Evolutionary conservation across 306 rosid species (phyloP), one percentile per base, ranked within the genome.

Genomic region (Senna tora): DNA sequence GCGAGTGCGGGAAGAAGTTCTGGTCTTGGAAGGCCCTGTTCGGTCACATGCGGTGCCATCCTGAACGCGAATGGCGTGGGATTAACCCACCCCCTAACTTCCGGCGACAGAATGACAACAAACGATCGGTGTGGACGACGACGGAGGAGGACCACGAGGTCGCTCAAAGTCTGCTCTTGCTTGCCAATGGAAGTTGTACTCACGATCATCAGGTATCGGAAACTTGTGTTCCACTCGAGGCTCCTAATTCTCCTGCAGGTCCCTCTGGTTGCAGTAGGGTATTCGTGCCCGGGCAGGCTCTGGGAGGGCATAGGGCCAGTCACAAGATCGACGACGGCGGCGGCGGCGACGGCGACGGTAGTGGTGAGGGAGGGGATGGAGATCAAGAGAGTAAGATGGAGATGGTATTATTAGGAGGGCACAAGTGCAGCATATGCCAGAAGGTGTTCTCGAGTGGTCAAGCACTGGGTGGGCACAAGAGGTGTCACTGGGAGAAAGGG

Each of bases 21-120:
- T 88, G 89, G 88, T 88, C 98, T 0, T 79, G 83, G 84, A 93
- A 93, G 76, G 98, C 98, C 5, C 84, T 87, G 7, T 87, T 79
- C 33, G 98, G 98, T 0, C 98, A 93, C 84, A 93, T 93, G 98
- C 80, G 97, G 1, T 93, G 96, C 66, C 98, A 88, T 76, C 98
- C 98, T 0, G 98, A 93, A 52, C 95, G 96, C 1, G 76, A 75
- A 17, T 92, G 98, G 98, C 84, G 96, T 0, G 98, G 98, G 0
- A 92, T 92, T 6, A 83, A 81, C 19, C 96, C 98, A 4, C 98
- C 96, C 0, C 54, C 77, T 0, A 77, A 67, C 39, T 15, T 78
- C 65, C 75, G 47, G 8, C 51, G 54, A 13, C 43, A 62, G 9
- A 3, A 2, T 3, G n/a, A 14, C 0, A 15, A 14, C 0, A 15